A percentile compares a stretch with the other conserved stretches of the same genome.
phyloP scores from a whole-genome alignment of 1,139 yeast genomes.

The Kluyveromyces sp. region DNA sequence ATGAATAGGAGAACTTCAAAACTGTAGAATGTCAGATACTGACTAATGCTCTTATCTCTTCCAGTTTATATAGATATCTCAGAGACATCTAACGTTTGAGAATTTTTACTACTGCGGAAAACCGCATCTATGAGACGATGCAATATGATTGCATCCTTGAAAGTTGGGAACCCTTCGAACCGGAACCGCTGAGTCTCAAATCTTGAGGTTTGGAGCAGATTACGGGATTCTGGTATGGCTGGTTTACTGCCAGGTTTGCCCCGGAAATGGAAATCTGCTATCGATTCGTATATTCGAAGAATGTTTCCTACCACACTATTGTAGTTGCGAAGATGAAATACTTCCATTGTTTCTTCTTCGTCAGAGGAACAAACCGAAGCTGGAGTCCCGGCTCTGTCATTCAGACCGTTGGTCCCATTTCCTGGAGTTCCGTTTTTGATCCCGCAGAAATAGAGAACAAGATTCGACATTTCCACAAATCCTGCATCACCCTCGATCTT shows the following conservation, averaged over 20 bases:
- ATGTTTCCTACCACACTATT: conserved; percentile 27
- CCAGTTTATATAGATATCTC: background rate
- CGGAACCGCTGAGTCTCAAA: conserved; percentile 23
- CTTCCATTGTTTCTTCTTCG: conserved; percentile 25
- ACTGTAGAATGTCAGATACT: background rate
- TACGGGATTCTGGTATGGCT: conserved; percentile 8
- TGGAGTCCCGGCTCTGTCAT: conserved; percentile 13
- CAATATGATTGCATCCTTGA: conserved; percentile 24
- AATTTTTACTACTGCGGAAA: conserved; percentile 19
- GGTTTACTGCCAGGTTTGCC: conserved; percentile 18
- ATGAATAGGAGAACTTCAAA: background rate
- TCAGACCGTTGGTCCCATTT: background rate
- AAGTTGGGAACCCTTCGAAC: conserved; percentile 27
- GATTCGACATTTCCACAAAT: conserved; percentile 27
- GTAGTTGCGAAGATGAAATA: conserved; percentile 27
- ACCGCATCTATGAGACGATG: conserved; percentile 23
- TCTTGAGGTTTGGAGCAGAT: conserved; percentile 9
- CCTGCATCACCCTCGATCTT: conserved; percentile 30
- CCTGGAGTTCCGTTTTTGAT: conserved; percentile 8
- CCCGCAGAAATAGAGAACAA: conserved; percentile 27
- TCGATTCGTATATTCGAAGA: conserved; percentile 25
- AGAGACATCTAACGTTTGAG: conserved; percentile 21
- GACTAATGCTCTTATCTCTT: background rate
- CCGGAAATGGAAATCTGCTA: conserved; percentile 26
- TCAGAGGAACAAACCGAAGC: conserved; percentile 11